Percentiles rank a stretch among this genome's conserved stretches.
Evolutionary conservation across 176 grass and related monocot genomes (phyloP).

Genomic region (Carex myosuroides): DNA sequence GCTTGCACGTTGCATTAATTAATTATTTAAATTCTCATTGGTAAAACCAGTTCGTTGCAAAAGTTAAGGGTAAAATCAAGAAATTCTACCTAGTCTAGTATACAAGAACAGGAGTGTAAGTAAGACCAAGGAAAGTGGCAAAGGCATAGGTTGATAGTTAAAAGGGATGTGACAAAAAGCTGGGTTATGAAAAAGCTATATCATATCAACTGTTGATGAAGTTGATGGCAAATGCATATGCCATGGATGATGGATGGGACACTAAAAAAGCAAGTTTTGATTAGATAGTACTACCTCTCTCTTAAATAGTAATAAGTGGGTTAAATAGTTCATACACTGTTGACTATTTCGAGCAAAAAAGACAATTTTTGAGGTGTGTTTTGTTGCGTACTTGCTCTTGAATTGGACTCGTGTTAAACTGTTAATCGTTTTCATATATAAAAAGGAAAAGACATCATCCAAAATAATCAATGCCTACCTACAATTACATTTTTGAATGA

Average conservation of each 20-base stretch:
- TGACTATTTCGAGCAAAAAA: conserved; percentile 34
- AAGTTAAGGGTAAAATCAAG: background rate
- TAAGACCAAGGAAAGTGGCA: background rate
- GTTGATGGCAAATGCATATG: conserved; percentile 18
- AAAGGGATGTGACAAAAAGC: conserved; percentile 58
- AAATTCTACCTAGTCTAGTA: background rate
- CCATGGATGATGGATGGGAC: conserved; percentile 36
- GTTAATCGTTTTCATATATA: background rate
- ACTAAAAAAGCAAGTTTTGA: conserved; percentile 11
- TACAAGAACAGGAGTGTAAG: background rate
- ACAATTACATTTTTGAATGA: too few species aligned
- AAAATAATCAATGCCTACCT: too few species aligned
- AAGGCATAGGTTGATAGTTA: conserved; percentile 25
- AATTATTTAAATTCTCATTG: background rate
- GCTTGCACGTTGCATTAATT: too few species aligned
- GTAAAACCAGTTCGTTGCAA: background rate
- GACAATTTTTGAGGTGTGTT: conserved; percentile 11
- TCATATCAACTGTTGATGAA: conserved; percentile 26
- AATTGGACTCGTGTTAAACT: background rate
- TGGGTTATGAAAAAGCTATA: conserved; percentile 19
- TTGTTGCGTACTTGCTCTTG: background rate
- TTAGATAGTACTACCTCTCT: background rate
- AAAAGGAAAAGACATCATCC: background rate
- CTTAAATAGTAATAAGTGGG: conserved; percentile 1
- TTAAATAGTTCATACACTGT: conserved; percentile 28